Evolutionary conservation across 2,329 filamentous ascomycete species (phyloP), one percentile per base, ranked within the genome.

Genomic region (Phaeosphaeriaceae sp.): DNA sequence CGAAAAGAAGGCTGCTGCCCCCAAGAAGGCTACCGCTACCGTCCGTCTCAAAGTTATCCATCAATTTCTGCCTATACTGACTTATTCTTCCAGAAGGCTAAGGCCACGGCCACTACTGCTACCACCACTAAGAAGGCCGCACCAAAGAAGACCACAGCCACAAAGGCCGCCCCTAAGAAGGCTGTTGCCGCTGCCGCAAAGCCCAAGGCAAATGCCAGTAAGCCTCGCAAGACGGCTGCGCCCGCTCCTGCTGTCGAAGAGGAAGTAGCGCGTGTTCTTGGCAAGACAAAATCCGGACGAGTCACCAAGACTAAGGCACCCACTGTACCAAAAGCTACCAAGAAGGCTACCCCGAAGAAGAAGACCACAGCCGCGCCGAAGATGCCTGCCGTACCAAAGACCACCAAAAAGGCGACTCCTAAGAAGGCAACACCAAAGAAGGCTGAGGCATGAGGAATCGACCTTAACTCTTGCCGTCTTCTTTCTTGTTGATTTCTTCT

Each of bases 281-380:
- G 83, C 73, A 92, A 90, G 84, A 92, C 90, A 74, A 94, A 94
- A 84, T 87, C 89, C 45, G 90, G 91, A 40, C 88, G 91, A 62
- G 88, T 95, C 65, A 85, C 87, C 65, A 95, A 94, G 85, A 79
- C 81, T 18, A 77, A 80, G 30, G 76, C 79, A 48, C 79, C 70
- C 52, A 60, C 59, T n/a, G 54, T 55, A 38, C 41, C 63, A 34
- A 62, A 55, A 46, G 47, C 54, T 15, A 42, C 52, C 2, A 60
- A 55, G 49, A 43, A 38, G 29, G 37, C 37, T 28, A 43, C 52
- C 20, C 18, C 49, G 56, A 72, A 61, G 54, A 72, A 71, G 64
- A 70, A 68, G 60, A 70, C 76, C 13, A 58, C 63, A 18, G 51
- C 66, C 8, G 43, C 58, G 23, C 29, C 37, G 69, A 80, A 71